Conservation (phyloP, 2,329 filamentous ascomycete genomes). For the Colletotrichum scovillei region DNA sequence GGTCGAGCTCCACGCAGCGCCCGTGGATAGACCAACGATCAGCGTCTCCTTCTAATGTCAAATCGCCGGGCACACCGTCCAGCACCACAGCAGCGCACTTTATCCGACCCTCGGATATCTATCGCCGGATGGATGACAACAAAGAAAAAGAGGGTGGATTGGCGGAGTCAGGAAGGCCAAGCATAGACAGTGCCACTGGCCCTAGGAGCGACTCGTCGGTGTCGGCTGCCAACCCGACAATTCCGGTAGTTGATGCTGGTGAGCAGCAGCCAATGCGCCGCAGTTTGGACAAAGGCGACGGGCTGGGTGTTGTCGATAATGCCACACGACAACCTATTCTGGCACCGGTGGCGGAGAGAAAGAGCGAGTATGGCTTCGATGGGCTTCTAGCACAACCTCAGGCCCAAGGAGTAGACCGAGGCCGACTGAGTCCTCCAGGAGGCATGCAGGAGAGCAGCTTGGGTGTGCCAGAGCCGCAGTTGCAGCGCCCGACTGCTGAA, state of each 20-base stretch:
- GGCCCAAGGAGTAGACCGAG: slow-evolving; percentile 26
- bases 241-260: slow-evolving; percentile 19
- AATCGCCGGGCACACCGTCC: slow-evolving; percentile 49
- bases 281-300: background rate
- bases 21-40: slow-evolving; percentile 50
- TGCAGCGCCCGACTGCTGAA: slow-evolving; percentile 33
- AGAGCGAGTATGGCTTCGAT: slow-evolving; percentile 68
- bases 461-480: slow-evolving; percentile 9
- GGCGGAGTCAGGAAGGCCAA: slow-evolving; percentile 67
- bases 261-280: slow-evolving; percentile 26
- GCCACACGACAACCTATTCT: slow-evolving; percentile 47
- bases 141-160: slow-evolving; percentile 66
- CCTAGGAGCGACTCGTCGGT: background rate
- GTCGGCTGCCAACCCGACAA: slow-evolving; percentile 1
- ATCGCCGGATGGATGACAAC: slow-evolving; percentile 77
- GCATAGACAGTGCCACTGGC: slow-evolving; percentile 59
- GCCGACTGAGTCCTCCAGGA: slow-evolving; percentile 11
- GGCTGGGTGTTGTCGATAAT: slow-evolving; percentile 36
- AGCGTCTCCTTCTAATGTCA: slow-evolving; percentile 51
- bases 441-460: slow-evolving; percentile 16
- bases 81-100: slow-evolving; percentile 72
- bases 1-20: slow-evolving; percentile 42
- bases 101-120: slow-evolving; percentile 81
- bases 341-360: slow-evolving; percentile 67
- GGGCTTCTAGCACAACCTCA: slow-evolving; percentile 45